Evolutionary conservation across 2,329 filamentous ascomycete genomes (phyloP), one percentile per base, ranked within the genome.

Genomic region (Penicillium sp.): DNA sequence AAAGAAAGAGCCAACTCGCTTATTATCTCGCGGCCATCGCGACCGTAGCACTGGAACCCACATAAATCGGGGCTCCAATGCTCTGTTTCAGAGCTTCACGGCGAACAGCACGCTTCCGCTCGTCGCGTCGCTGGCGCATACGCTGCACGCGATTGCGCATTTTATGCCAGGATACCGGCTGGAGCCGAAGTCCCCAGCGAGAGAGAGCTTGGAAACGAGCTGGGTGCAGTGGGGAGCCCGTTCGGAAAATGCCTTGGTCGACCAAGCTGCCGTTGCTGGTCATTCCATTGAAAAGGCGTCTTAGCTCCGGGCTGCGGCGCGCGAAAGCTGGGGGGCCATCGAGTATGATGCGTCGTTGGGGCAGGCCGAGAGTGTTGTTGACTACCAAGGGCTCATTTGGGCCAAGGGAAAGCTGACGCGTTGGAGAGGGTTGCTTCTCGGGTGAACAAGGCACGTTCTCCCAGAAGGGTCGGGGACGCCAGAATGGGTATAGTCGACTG

Each of bases 391-490:
- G 50, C 6, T 62, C 49, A 29, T 66, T 50, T 2, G 40, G 44
- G 22, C 43, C 56, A 16, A 56, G 55, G 9, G 59, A 57, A 16
- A 59, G 70, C 4, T 67, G 66, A 18, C 61, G 58, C 16, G 68
- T 70, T 16, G 73, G 69, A 5, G 68, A 69, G 8, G 77, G 72
- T 22, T 66, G 73, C 38, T 78, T 76, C 46, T 54, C 44, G 5
- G 62, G 63, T 10, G 73, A 70, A 45, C 74, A 73, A 14, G 76
- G 71, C 24, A 83, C 70, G 38, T 81, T 82, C 38, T 86, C 83
- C 83, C 83, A 87, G 69, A 86, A 86, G n/a, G 79, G 79, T 36
- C 81, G 80, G 1, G 85, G 85, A 21, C 81, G 78, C 85, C 85
- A 87, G 65, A 86, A 84, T 1, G 85, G 83, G 59, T 86, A 80